Evolutionary conservation across 306 rosid species (phyloP).

Genomic region (Quercus glauca): DNA sequence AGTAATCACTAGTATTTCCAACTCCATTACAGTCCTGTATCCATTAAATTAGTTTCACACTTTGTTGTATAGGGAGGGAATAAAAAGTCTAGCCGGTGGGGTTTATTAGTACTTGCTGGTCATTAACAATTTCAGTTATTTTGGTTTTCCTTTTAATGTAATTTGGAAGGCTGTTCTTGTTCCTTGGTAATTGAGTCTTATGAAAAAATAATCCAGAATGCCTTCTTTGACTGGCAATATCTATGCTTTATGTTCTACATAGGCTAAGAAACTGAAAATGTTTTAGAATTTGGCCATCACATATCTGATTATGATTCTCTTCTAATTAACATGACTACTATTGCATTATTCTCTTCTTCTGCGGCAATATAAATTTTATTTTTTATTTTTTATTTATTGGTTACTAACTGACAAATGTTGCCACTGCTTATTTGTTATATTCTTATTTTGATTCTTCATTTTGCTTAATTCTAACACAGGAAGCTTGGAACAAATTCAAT

Average conservation of each 20-base stretch:
- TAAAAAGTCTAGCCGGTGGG: neutral
- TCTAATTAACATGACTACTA: neutral
- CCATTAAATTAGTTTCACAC: neutral
- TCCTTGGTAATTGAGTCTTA: neutral
- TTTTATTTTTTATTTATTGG: neutral
- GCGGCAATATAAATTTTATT: neutral
- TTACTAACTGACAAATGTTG: neutral
- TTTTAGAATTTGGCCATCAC: neutral
- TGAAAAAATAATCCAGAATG: neutral
- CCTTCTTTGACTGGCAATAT: neutral
- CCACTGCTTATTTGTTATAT: neutral
- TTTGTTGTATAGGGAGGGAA: neutral
- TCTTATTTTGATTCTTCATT: neutral
- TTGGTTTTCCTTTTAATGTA: neutral
- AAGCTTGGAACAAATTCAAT: slow-evolving; percentile 80
- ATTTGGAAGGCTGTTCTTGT: neutral
- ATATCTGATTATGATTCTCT: neutral
- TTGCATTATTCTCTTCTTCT: neutral
- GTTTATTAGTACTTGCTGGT: neutral
- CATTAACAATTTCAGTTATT: neutral
- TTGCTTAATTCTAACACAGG: slow-evolving; percentile 51
- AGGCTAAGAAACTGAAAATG: neutral
- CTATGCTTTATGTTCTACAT: neutral
- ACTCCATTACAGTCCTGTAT: no score
- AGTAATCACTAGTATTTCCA: neutral